Percentiles rank a stretch among this genome's conserved stretches.
Evolutionary conservation across 805 yeast genomes (phyloP).

Genomic region (Zygotorulaspora florentina): DNA sequence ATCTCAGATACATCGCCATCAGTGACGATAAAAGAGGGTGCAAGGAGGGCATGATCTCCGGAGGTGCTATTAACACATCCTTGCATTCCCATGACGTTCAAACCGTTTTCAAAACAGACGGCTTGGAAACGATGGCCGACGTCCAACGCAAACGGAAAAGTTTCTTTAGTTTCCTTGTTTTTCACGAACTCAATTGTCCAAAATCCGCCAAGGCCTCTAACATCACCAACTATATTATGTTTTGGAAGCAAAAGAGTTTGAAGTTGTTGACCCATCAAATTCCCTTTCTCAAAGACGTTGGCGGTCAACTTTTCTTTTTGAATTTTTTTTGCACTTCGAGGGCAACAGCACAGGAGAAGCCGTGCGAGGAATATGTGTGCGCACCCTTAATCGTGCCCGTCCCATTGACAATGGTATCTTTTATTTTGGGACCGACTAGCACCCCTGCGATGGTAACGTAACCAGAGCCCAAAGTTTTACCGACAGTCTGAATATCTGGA

Average conservation of each 20-base stretch:
- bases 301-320: slow-evolving; percentile 33
- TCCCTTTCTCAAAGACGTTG: slow-evolving; percentile 43
- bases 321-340: slow-evolving; percentile 43
- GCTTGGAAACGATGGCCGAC: slow-evolving; percentile 36
- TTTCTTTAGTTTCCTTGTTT: slow-evolving; percentile 47
- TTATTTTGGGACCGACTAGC: slow-evolving; percentile 39
- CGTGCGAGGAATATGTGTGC: slow-evolving; percentile 48
- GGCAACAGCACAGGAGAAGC: slow-evolving; percentile 44
- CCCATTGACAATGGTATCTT: slow-evolving; percentile 37
- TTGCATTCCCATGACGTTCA: slow-evolving; percentile 43
- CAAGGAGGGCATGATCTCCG: slow-evolving; percentile 42
- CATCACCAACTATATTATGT: slow-evolving; percentile 47
- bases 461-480: slow-evolving; percentile 48
- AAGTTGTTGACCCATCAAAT: slow-evolving; percentile 38
- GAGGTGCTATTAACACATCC: slow-evolving; percentile 38
- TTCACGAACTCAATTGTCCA: slow-evolving; percentile 55
- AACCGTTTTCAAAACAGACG: slow-evolving; percentile 41
- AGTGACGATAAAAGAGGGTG: slow-evolving; percentile 43
- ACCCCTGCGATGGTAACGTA: slow-evolving; percentile 46
- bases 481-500: slow-evolving; percentile 48
- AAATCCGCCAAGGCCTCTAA: slow-evolving; percentile 60
- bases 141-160: slow-evolving; percentile 37
- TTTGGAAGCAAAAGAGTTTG: slow-evolving; percentile 30
- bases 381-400: slow-evolving; percentile 41
- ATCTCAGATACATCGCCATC: slow-evolving; percentile 34